A percentile compares a stretch with the other conserved stretches of the same genome.
phyloP scores from a whole-genome alignment of 129 eudicot genomes.

The Rutidosis leptorrhynchoides region DNA sequence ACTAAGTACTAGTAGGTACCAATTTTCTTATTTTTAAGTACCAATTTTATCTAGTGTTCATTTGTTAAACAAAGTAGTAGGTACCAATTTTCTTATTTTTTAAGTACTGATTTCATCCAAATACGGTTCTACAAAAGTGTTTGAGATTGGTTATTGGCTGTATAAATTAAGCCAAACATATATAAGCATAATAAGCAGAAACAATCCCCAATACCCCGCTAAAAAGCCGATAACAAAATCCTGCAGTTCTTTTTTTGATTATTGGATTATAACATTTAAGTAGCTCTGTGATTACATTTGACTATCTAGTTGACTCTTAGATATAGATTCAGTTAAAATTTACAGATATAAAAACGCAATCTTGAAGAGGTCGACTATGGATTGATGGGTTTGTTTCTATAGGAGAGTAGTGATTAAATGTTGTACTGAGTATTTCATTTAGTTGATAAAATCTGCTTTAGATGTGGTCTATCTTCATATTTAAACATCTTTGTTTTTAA shows the following conservation, averaged over 20 bases:
- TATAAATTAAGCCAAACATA: too few species aligned
- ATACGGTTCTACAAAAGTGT: background rate
- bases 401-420: background rate
- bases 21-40: background rate
- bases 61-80: background rate
- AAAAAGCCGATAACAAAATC: background rate
- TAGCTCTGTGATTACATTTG: slow-evolving; percentile 5
- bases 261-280: background rate
- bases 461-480: background rate
- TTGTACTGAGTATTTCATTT: slow-evolving; percentile 3
- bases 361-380: background rate
- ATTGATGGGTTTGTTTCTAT: slow-evolving; percentile 6
- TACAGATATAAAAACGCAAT: background rate
- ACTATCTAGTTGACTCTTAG: slow-evolving; percentile 7
- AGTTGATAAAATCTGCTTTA: slow-evolving; percentile 9
- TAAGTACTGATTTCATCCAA: background rate
- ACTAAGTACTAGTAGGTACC: background rate
- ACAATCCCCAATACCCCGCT: background rate
- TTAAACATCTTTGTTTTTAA: background rate
- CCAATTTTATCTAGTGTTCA: background rate
- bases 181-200: too few species aligned
- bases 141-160: background rate
- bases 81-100: background rate
- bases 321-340: background rate
- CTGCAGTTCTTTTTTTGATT: background rate